Evolutionary conservation across 495 filamentous ascomycete genomes (phyloP), one percentile per base, ranked within the genome.

Genomic region (Hypoxylon lienhwacheense): DNA sequence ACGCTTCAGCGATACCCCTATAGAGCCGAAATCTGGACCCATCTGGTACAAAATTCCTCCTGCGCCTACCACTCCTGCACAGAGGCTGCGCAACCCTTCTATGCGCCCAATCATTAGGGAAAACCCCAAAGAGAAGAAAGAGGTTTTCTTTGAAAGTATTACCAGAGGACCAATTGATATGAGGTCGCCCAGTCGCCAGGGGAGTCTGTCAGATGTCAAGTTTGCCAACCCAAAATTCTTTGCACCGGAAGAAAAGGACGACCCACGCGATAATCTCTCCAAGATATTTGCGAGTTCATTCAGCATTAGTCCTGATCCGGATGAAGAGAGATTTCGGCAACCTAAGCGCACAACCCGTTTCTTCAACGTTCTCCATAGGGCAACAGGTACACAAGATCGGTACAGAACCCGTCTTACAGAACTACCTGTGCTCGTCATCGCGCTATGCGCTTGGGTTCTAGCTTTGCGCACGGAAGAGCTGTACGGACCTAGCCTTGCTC

Each of bases 31-130:
- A 25, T 39, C 66, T 12, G 68, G 71, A 0, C 67, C 75, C n/a
- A 77, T 82, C 53, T 80, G 77, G 76, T 80, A 74, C 61, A 76
- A 75, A 43, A 72, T 89, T 1, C 87, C 88, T 11, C 70, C 85
- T 10, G 83, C 85, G 12, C 85, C 87, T 4, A 79, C 74, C 7
- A 78, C 77, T 14, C 85, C 84, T 4, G 80, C 85, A 7, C 83
- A 84, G 69, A 75, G 74, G 37, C 68, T 85, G 19, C 81, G 83
- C 44, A 87, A 84, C 53, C 84, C 83, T 10, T 70, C 77, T 3
- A 80, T 75, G 41, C 70, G 76, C 48, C 74, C 77, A 7, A 62
- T 67, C 7, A 70, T 83, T 33, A 65, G 71, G 21, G 62, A 66
- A 8, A 70, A 70, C n/a, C 66, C 75, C 4, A 67, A 67, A 20